Base-by-base conservation (phyloP, 2,329 filamentous ascomycete genomes). In the Colletotrichum sidae region DNA sequence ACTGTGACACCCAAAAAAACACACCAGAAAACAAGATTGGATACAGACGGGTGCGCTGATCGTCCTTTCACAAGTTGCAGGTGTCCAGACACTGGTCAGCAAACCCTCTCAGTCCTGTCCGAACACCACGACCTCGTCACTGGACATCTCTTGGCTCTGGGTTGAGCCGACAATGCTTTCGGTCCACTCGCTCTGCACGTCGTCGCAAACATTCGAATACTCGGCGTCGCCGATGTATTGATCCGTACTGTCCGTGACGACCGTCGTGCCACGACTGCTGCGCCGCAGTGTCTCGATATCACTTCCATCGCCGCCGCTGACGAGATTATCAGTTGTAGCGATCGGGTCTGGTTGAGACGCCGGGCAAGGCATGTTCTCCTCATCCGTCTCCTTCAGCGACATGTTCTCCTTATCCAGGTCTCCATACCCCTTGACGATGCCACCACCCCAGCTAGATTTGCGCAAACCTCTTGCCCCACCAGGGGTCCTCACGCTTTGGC, bases 401-500 rank as follows among this genome's bases (percentile, higher is more conserved):
- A 89, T 79, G 69, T 91, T 90, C 73, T 91, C 89, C 75, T 90
- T 90, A 63, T 86, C 82, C 15, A 87, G 77, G 33, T 85, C 83
- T 4, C 82, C 85, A 55, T 85, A 84, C 2, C 77, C 78, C 72
- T 85, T 86, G 59, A 74, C 75, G 49, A 72, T 73, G 58, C 75
- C 81, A 13, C 85, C 86, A 37, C 85, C 88, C 90, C 91, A 93
- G 72, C 90, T 93, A 47, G 84, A 81, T 78, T 94, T 93, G 52
- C 91, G 84, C 51, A 87, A 75, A 0, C 81, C 79, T 34, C 83
- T 82, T 1, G 75, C 73, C 39, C 70, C 73, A 5, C 79, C 80
- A 35, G 88, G 84, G 25, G 87, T 88, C 71, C 92, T 90, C 69
- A 93, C 91, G 63, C 91, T 94, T 75, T 94, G 91, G 75, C 91